These are phyloP conservation scores for Lentinula guzmanii DNA, from an alignment of 768 basidiomycete species.

Conservation along the genomic window DNA sequence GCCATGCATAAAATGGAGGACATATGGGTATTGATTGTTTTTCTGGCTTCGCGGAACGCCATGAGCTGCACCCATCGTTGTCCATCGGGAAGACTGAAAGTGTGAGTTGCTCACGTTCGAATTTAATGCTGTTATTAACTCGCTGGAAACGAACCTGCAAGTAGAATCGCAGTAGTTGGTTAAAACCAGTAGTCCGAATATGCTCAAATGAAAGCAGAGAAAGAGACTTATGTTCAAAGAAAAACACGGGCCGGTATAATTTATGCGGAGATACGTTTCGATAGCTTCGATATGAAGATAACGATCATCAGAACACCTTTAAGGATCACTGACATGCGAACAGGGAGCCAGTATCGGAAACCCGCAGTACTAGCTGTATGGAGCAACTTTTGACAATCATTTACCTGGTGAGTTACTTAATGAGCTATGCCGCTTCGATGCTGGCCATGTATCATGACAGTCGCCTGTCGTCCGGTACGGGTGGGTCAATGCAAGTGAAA, in stretches of 20 bases:
- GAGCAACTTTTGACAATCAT: neutral
- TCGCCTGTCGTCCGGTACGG: conserved; percentile 18
- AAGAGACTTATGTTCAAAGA: neutral
- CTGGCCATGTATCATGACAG: conserved; percentile 28
- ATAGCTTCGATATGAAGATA: neutral
- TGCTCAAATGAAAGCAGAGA: neutral
- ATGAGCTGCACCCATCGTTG: neutral
- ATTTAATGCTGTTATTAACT: neutral
- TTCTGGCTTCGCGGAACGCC: neutral
- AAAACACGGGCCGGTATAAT: neutral
- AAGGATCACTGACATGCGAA: neutral
- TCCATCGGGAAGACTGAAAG: neutral
- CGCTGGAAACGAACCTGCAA: neutral
- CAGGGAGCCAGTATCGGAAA: neutral
- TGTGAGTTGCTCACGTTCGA: neutral
- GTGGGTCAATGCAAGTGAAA: conserved; percentile 13
- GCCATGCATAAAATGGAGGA: neutral
- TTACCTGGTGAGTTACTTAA: neutral
- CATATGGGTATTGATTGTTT: neutral
- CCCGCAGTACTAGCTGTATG: neutral
- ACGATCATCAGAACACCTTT: neutral
- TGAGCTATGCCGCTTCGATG: neutral
- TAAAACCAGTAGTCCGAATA: neutral
- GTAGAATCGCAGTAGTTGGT: neutral
- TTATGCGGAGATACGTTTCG: neutral